phyloP scores from a whole-genome alignment of 441 rosid species.

The Biscutella laevigata region DNA sequence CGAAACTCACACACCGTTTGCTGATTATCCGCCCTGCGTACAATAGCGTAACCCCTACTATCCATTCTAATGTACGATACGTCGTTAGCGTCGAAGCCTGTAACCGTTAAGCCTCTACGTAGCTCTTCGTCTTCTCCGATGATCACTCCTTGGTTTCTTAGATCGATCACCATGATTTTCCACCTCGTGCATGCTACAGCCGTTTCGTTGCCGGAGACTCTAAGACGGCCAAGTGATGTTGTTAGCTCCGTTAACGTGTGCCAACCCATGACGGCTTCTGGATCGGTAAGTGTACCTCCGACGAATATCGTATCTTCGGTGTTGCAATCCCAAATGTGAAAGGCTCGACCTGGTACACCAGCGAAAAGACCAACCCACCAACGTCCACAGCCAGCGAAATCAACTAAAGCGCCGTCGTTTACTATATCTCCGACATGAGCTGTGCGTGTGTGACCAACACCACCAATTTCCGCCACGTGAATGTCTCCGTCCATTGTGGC shows the following conservation, averaged over 20 bases:
- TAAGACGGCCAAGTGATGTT: constrained; percentile 55
- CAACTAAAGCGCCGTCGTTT: constrained; percentile 64
- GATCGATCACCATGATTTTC: constrained; percentile 37
- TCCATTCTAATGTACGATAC: constrained; percentile 50
- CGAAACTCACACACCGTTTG: constrained; percentile 45
- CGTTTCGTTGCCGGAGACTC: constrained; percentile 40
- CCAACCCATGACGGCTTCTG: constrained; percentile 71
- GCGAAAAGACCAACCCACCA: constrained; percentile 95
- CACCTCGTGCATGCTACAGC: constrained; percentile 73
- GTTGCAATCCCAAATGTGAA: constrained; percentile 61
- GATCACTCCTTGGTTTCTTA: constrained; percentile 46
- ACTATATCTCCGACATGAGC: constrained; percentile 53
- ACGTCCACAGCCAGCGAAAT: constrained; percentile 61
- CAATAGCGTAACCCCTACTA: constrained; percentile 41
- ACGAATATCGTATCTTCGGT: constrained; percentile 39
- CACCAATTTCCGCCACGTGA: constrained; percentile 47
- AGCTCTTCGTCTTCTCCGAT: constrained; percentile 29
- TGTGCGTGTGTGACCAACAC: constrained; percentile 34
- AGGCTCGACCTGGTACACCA: constrained; percentile 64
- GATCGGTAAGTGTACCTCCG: constrained; percentile 56
- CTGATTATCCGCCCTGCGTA: constrained; percentile 39
- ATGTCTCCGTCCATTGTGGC: constrained; percentile 74
- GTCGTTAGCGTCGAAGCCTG: constrained; percentile 34
- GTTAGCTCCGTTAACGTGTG: constrained; percentile 55
- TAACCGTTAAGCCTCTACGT: constrained; percentile 38